phyloP scores from a whole-genome alignment of 768 basidiomycete genomes.

The Thelephora aurantiotincta region DNA sequence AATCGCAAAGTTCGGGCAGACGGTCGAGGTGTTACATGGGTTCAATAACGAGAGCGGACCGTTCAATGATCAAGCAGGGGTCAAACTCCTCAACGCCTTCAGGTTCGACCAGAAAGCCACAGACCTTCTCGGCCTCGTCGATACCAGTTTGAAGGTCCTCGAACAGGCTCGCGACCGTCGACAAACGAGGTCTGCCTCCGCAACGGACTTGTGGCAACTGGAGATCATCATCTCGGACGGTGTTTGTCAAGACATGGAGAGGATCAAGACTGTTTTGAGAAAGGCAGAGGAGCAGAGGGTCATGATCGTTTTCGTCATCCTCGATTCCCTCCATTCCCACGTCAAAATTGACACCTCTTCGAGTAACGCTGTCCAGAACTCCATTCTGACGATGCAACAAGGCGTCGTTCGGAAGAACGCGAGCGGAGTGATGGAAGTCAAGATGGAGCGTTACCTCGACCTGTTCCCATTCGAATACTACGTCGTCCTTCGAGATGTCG shows the following conservation, averaged over 20 bases:
- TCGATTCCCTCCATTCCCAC: constrained; percentile 70
- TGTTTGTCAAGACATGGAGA: constrained; percentile 93
- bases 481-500: constrained; percentile 81
- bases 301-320: constrained; percentile 91
- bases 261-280: constrained; percentile 63
- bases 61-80: constrained; percentile 69
- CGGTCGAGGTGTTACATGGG: constrained; percentile 76
- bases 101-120: constrained; percentile 83
- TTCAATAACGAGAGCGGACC: constrained; percentile 56
- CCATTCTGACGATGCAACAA: constrained; percentile 88
- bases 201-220: constrained; percentile 89
- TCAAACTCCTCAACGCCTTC: constrained; percentile 72
- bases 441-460: constrained; percentile 82
- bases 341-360: constrained; percentile 7
- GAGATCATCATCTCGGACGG: constrained; percentile 98
- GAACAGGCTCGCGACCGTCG: constrained; percentile 64
- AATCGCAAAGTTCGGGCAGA: constrained; percentile 81
- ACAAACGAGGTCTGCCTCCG: constrained; percentile 41
- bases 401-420: constrained; percentile 68
- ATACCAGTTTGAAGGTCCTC: constrained; percentile 60
- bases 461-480: constrained; percentile 98
- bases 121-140: constrained; percentile 71
- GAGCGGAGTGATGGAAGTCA: constrained; percentile 72
- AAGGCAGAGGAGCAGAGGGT: constrained; percentile 82
- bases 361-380: constrained; percentile 31